Evolutionary conservation across 495 filamentous ascomycete species (phyloP).

Genomic region (Aspergillus sparsus): DNA sequence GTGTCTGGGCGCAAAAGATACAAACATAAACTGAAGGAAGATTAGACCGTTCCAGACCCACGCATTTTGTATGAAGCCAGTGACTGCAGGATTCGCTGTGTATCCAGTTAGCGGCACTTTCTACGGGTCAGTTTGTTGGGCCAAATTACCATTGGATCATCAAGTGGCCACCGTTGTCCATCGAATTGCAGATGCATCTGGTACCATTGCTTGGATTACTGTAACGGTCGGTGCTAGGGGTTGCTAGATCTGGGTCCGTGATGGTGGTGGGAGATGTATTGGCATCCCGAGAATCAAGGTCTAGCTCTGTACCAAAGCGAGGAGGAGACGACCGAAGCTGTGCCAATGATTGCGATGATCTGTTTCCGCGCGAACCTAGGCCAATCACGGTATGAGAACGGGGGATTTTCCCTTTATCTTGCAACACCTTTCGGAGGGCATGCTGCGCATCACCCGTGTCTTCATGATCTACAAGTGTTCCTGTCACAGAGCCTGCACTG

Average conservation of each 20-base stretch:
- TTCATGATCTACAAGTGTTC: slow-evolving; percentile 55
- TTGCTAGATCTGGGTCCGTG: slow-evolving; percentile 66
- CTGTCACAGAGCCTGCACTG: slow-evolving; percentile 49
- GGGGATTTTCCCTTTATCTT: slow-evolving; percentile 58
- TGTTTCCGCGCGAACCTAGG: slow-evolving; percentile 33
- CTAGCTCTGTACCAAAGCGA: slow-evolving; percentile 42
- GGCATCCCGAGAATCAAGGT: slow-evolving; percentile 38
- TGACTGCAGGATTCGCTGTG: slow-evolving; percentile 81
- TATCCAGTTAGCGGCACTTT: not conserved
- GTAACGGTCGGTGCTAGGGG: slow-evolving; percentile 62
- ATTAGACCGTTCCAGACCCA: slow-evolving; percentile 64
- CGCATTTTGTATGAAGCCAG: slow-evolving; percentile 79
- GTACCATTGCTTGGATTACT: slow-evolving; percentile 60
- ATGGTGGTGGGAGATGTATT: slow-evolving; percentile 66
- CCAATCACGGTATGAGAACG: slow-evolving; percentile 35
- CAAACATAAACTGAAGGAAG: slow-evolving; percentile 79
- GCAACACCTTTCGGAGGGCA: slow-evolving; percentile 72
- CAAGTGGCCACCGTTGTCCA: slow-evolving; percentile 64
- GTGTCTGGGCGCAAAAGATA: slow-evolving; percentile 75
- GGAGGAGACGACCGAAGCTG: slow-evolving; percentile 50
- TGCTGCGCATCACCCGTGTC: slow-evolving; percentile 56
- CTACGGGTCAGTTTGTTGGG: not conserved
- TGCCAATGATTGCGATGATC: slow-evolving; percentile 37
- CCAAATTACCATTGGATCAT: slow-evolving; percentile 80
- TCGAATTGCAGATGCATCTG: slow-evolving; percentile 71